Conservation (phyloP, 2,329 filamentous ascomycete species). For the Sporothrix sp. region DNA sequence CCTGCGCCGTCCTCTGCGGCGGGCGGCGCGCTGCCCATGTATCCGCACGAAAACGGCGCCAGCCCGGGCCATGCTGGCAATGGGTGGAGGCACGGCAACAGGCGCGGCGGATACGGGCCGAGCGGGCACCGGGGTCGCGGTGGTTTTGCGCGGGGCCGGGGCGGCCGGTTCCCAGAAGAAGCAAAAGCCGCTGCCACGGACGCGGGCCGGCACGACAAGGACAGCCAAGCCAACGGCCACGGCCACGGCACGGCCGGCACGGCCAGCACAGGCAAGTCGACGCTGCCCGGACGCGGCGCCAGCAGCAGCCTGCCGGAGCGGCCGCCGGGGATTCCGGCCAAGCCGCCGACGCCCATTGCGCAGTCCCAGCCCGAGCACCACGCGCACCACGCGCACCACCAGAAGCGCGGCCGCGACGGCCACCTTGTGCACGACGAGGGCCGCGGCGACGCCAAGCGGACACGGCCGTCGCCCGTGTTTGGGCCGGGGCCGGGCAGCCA, state of each 20-base stretch:
- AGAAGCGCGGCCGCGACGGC: constrained; percentile 12
- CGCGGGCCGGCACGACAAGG: too few species aligned
- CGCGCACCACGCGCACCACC: not conserved
- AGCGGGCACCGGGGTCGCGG: not conserved
- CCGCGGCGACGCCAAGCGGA: constrained; percentile 11
- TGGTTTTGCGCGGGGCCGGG: constrained; percentile 5
- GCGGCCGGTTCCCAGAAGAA: not conserved
- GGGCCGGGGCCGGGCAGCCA: not conserved
- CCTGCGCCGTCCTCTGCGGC: too few species aligned
- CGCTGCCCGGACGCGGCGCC: too few species aligned
- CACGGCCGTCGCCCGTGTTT: constrained; percentile 10
- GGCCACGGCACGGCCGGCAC: not conserved
- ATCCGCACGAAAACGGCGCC: not conserved
- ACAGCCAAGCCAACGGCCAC: too few species aligned
- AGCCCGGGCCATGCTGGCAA: not conserved
- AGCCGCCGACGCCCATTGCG: constrained; percentile 16
- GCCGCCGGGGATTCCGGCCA: constrained; percentile 12
- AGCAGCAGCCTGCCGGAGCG: not conserved
- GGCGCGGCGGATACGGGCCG: not conserved
- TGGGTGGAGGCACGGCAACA: not conserved
- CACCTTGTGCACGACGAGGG: not conserved
- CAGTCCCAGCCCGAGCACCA: not conserved
- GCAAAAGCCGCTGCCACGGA: too few species aligned
- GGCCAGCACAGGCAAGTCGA: not conserved
- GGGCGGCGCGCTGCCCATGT: not conserved